Percentiles rank a stretch among this genome's conserved stretches.
Evolutionary conservation across 345 rosid genomes (phyloP).

Genomic region (Noccaea caerulescens): DNA sequence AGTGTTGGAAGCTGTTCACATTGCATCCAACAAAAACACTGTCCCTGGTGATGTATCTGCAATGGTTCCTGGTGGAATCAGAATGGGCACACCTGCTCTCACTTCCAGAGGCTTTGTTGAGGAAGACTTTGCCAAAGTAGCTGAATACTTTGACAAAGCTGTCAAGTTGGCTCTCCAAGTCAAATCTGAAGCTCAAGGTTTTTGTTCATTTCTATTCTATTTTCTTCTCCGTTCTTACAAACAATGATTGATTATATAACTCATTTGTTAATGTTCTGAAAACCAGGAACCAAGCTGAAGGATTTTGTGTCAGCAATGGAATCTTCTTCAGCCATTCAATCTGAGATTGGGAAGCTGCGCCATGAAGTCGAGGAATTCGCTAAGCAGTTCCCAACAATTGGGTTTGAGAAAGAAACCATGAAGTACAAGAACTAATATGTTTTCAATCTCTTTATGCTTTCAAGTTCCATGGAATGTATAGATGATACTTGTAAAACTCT

Average conservation of each 20-base stretch:
- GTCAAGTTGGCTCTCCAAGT: slow-evolving; percentile 68
- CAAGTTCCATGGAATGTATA: slow-evolving; percentile 44
- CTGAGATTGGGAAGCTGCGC: slow-evolving; percentile 74
- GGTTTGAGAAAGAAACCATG: slow-evolving; percentile 94
- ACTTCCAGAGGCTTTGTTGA: slow-evolving; percentile 88
- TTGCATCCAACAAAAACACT: slow-evolving; percentile 98
- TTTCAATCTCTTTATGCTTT: slow-evolving; percentile 20
- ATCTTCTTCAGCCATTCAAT: slow-evolving; percentile 58
- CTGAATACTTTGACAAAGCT: slow-evolving; percentile 78
- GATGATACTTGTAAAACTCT: slow-evolving; percentile 38
- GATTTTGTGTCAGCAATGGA: slow-evolving; percentile 74
- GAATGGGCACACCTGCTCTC: slow-evolving; percentile 99
- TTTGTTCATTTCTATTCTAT: slow-evolving; percentile 22
- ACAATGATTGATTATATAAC: neutral
- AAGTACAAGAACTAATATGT: slow-evolving; percentile 82
- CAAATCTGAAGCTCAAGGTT: slow-evolving; percentile 89
- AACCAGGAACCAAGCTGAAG: slow-evolving; percentile 87
- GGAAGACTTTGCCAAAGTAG: slow-evolving; percentile 89
- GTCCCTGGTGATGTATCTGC: slow-evolving; percentile 99
- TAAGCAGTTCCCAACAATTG: slow-evolving; percentile 95
- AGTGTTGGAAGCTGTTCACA: slow-evolving; percentile 96
- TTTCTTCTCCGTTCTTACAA: neutral
- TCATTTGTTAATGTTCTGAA: slow-evolving; percentile 10
- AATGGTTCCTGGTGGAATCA: slow-evolving; percentile 99
- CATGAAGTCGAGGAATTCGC: slow-evolving; percentile 81